A percentile compares a stretch with the other conserved stretches of the same genome.
These are phyloP conservation scores for Vigna nakashimae DNA, from an alignment of 306 rosid genomes.

Conservation along the genomic window DNA sequence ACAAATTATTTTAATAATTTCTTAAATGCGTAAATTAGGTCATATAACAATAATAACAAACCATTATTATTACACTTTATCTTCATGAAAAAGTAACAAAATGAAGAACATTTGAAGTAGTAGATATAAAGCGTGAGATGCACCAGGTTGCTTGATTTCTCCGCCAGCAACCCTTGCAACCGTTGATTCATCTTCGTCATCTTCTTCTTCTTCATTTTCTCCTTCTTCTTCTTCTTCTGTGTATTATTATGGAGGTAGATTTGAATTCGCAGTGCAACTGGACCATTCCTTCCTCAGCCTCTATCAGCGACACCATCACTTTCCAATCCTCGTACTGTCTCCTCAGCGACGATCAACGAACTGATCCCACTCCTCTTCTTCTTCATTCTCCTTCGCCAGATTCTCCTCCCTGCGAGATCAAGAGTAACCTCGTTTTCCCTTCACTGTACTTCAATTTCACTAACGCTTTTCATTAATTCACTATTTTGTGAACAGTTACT, in stretches of 20 bases:
- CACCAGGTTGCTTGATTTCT: neutral
- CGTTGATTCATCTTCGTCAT: neutral
- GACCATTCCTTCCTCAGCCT: constrained; percentile 56
- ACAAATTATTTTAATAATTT: no score
- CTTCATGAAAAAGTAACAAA: no score
- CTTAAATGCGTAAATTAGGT: no score
- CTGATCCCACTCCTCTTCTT: constrained; percentile 56
- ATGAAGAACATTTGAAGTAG: no score
- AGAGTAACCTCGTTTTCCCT: constrained; percentile 45
- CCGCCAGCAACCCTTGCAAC: neutral
- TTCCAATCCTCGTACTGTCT: constrained; percentile 65
- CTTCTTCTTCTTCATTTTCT: no score
- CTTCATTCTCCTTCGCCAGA: constrained; percentile 62
- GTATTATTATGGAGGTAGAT: neutral
- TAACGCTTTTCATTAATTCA: neutral
- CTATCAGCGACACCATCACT: constrained; percentile 53
- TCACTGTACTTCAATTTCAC: neutral
- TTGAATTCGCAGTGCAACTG: constrained; percentile 50
- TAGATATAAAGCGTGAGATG: neutral
- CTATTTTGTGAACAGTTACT: constrained; percentile 51
- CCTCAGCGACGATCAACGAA: constrained; percentile 27
- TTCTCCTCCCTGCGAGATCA: constrained; percentile 85
- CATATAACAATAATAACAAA: no score
- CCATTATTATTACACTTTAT: no score
- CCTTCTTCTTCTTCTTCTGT: neutral